Base-by-base conservation (phyloP, 805 yeast species). In the Metschnikowia similis region DNA sequence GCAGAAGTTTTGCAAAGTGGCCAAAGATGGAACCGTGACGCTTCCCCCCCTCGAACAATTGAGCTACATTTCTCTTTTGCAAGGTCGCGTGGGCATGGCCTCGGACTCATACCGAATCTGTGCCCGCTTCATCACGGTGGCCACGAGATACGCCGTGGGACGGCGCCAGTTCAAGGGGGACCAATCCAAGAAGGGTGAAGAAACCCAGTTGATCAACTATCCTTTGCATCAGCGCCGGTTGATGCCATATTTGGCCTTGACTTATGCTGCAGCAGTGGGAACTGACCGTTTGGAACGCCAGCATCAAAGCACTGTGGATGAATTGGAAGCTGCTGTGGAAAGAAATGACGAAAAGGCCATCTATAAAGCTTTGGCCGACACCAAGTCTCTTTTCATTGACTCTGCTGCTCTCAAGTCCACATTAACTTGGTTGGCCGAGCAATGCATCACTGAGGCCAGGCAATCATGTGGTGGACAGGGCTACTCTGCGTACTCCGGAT, bases 401-500 rank as follows among this genome's bases (percentile, higher is more conserved):
- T 71, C 77, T 32, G 77, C 74, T 48, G 69, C 76, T 10, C 62
- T 73, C 60, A 74, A 74, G 61, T 64, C 77, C 13, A 71, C 77
- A 30, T 63, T 66, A 58, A 73, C 78, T 35, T 74, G 78, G 78
- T 61, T 66, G 51, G 70, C 72, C 29, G 74, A 74, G 50, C 72
- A 66, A 35, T 62, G 71, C 48, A 72, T 74, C 48, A 71, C 72
- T 51, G 69, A 74, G 58, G 51, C 67, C 35, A 67, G 78, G 60
- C 78, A 74, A 60, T 65, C 77, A 27, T 74, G 78, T 62, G 78
- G 78, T 59, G 78, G 78, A 47, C 77, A 69, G 57, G 78, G 78
- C 52, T 74, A 74, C 66, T 70, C 75, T 36, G 56, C 72, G 35
- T 74, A 74, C 64, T 66, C 65, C 52, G 77, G 77, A 26, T 74